These are phyloP conservation scores for Komagataella phaffii DNA, from an alignment of 805 yeast species.

Conservation along the genomic window DNA sequence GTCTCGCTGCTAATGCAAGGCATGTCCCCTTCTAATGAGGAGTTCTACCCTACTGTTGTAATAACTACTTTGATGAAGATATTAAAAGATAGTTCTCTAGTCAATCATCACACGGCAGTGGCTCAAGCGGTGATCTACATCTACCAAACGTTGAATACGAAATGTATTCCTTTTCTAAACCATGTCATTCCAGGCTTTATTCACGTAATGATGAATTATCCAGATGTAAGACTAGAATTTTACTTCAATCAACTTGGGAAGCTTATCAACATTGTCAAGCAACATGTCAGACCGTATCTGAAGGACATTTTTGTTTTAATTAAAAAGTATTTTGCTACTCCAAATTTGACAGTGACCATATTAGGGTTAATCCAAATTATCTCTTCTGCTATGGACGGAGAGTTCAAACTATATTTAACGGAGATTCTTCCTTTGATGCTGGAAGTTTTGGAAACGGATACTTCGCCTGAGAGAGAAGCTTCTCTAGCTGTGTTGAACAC, in stretches of 20 bases:
- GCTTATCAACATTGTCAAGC: conserved; percentile 69
- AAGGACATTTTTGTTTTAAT: conserved; percentile 63
- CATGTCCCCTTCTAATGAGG: conserved; percentile 84
- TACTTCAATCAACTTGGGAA: conserved; percentile 82
- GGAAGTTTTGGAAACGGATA: conserved; percentile 64
- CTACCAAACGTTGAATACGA: conserved; percentile 75
- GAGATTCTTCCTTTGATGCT: conserved; percentile 64
- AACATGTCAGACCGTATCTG: conserved; percentile 77
- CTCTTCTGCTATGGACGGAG: conserved; percentile 80
- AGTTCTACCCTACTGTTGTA: conserved; percentile 91
- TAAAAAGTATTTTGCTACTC: conserved; percentile 56
- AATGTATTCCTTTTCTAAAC: conserved; percentile 81
- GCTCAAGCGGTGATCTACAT: conserved; percentile 91
- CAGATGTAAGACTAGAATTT: conserved; percentile 68
- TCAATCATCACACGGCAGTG: conserved; percentile 79
- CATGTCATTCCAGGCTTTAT: conserved; percentile 83
- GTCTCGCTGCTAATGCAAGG: conserved; percentile 86
- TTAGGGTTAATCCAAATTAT: conserved; percentile 73
- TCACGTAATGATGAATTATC: conserved; percentile 71
- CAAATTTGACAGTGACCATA: conserved; percentile 61
- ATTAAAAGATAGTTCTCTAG: conserved; percentile 71
- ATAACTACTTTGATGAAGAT: conserved; percentile 75
- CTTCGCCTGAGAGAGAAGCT: conserved; percentile 43
- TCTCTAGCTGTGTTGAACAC: conserved; percentile 68
- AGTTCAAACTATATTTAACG: conserved; percentile 76